Conservation (phyloP, 148 eudicot genomes). For the Rhododendron williamsianum region DNA sequence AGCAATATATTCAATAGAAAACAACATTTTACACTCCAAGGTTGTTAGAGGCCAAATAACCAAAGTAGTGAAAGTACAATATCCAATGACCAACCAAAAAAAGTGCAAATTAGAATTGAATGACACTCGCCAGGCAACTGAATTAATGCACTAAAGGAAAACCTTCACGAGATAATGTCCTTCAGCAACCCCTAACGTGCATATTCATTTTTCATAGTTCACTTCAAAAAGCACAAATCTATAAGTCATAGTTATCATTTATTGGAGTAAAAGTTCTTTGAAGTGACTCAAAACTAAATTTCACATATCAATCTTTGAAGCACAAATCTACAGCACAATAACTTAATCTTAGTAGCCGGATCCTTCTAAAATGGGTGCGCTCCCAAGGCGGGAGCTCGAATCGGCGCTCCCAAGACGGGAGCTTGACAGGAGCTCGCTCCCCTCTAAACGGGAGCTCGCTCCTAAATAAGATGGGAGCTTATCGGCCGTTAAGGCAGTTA, state of each 20-base stretch:
- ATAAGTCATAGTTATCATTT: background rate
- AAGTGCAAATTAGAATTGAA: background rate
- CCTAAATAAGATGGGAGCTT: no score
- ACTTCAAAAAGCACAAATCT: background rate
- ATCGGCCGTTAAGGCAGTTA: no score
- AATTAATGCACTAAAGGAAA: background rate
- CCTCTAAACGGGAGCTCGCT: no score
- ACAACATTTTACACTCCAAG: background rate
- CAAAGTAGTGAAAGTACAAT: background rate
- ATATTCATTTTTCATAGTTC: background rate
- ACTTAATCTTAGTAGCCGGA: no score
- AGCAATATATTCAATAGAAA: background rate
- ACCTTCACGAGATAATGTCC: background rate
- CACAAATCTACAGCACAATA: background rate
- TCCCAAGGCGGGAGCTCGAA: no score
- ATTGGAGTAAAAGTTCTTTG: background rate
- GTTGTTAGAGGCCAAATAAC: background rate
- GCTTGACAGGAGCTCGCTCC: no score
- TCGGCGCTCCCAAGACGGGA: no score
- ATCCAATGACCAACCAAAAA: background rate
- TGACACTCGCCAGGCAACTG: background rate
- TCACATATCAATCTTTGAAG: background rate
- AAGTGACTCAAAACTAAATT: background rate
- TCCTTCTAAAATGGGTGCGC: no score
- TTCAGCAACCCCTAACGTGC: background rate